Evolutionary conservation across 805 yeast species (phyloP).

Genomic region (Candida vartiovaarae): DNA sequence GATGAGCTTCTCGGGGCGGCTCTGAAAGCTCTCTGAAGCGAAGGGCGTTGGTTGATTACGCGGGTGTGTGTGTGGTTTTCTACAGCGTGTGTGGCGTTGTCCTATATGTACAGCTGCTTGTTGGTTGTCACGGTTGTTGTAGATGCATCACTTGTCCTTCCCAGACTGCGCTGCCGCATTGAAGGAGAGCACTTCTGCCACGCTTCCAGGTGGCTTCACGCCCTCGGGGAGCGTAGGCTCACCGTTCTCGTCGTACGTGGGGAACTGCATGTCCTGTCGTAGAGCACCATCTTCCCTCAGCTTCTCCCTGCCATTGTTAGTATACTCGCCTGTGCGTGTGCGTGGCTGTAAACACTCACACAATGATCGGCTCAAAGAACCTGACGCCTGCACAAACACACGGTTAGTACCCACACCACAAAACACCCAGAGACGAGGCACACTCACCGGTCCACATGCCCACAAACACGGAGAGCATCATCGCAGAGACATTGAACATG

Average conservation of each 20-base stretch:
- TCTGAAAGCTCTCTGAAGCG: background rate
- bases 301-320: conserved; percentile 39
- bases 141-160: too few species aligned
- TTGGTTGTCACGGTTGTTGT: background rate
- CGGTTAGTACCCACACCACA: background rate
- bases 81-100: too few species aligned
- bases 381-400: conserved; percentile 36
- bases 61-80: too few species aligned
- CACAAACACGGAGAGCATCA: conserved; percentile 22
- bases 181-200: background rate
- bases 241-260: conserved; percentile 44
- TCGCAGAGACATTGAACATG: conserved; percentile 21
- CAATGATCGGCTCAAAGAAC: conserved; percentile 69
- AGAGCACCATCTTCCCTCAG: conserved; percentile 59
- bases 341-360: conserved; percentile 36
- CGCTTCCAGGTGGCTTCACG: conserved; percentile 7
- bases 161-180: background rate
- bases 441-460: conserved; percentile 40
- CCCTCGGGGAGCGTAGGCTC: conserved; percentile 24
- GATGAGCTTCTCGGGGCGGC: background rate
- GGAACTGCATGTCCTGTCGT: conserved; percentile 51
- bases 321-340: background rate
- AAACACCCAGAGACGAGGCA: background rate
- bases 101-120: background rate
- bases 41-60: too few species aligned